phyloP scores from a whole-genome alignment of 1,284 basidiomycete genomes.

The Sporisorium scitamineum region DNA sequence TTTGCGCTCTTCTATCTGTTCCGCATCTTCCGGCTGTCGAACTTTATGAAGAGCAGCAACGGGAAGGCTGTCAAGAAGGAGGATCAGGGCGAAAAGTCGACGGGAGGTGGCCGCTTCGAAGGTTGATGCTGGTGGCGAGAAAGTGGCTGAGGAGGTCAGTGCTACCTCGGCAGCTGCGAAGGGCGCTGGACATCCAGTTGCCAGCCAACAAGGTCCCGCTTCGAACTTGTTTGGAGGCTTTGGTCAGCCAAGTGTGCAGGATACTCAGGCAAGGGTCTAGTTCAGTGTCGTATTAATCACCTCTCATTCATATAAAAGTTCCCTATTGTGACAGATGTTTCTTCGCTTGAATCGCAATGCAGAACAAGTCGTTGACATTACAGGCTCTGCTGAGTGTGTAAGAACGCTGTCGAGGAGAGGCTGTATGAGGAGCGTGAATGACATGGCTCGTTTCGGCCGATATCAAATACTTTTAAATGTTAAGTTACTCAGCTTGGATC shows the following conservation, averaged over 20 bases:
- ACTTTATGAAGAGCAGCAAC: constrained; percentile 21
- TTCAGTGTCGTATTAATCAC: neutral
- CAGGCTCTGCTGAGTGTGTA: neutral
- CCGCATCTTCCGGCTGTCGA: constrained; percentile 47
- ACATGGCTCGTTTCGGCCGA: neutral
- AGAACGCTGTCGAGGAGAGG: too few species aligned
- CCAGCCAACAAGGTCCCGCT: neutral
- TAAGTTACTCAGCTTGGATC: neutral
- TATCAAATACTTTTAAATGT: neutral
- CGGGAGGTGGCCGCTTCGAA: constrained; percentile 4
- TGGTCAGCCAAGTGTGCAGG: constrained; percentile 19
- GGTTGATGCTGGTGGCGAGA: constrained; percentile 12
- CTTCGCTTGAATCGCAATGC: neutral
- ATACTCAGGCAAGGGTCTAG: constrained; percentile 11
- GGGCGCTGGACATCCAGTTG: constrained; percentile 13
- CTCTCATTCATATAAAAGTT: neutral
- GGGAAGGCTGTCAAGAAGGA: constrained; percentile 11
- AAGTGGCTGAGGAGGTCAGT: constrained; percentile 7
- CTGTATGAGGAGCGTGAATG: neutral
- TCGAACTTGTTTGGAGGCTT: constrained; percentile 18
- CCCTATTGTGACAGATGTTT: neutral
- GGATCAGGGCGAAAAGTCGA: neutral
- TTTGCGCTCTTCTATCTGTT: constrained; percentile 61
- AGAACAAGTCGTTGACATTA: neutral
- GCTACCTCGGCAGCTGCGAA: constrained; percentile 23